Percentiles rank a stretch among this genome's conserved stretches.
Conservation (phyloP, 768 basidiomycete genomes). For the Chalciporus chontae region DNA sequence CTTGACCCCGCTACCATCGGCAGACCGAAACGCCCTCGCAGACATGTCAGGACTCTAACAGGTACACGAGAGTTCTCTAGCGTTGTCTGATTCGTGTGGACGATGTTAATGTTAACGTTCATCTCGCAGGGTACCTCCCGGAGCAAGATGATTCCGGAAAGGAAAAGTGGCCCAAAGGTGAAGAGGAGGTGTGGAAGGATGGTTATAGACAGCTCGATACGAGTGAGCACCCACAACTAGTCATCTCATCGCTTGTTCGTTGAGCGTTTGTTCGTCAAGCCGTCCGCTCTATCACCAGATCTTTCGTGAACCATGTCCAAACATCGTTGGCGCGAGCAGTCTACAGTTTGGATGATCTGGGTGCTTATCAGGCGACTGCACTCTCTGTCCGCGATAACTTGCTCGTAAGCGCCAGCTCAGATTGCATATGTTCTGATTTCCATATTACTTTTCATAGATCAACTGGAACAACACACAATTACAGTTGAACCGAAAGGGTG, state of each 20-base stretch:
- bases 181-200: slow-evolving; percentile 71
- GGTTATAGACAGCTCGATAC: slow-evolving; percentile 55
- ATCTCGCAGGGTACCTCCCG: slow-evolving; percentile 64
- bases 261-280: slow-evolving; percentile 37
- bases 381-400: slow-evolving; percentile 86
- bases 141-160: slow-evolving; percentile 74
- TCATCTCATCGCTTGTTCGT: slow-evolving; percentile 1
- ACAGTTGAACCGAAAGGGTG: slow-evolving; percentile 73
- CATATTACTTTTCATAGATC: slow-evolving; percentile 38
- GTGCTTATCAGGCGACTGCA: slow-evolving; percentile 91
- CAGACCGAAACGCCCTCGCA: slow-evolving; percentile 47
- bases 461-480: slow-evolving; percentile 87
- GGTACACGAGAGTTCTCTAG: slow-evolving; percentile 33
- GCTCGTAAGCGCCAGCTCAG: slow-evolving; percentile 45
- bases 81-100: too few relatives aligned
- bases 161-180: slow-evolving; percentile 83
- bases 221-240: slow-evolving; percentile 34
- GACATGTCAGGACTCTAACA: slow-evolving; percentile 68
- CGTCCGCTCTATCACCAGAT: slow-evolving; percentile 60
- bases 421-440: neutral
- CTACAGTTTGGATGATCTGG: slow-evolving; percentile 81
- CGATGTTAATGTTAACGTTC: neutral
- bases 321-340: slow-evolving; percentile 89
- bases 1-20: slow-evolving; percentile 66
- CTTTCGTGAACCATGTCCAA: slow-evolving; percentile 80